phyloP scores from a whole-genome alignment of 441 rosid species.

The Populus hybrid region DNA sequence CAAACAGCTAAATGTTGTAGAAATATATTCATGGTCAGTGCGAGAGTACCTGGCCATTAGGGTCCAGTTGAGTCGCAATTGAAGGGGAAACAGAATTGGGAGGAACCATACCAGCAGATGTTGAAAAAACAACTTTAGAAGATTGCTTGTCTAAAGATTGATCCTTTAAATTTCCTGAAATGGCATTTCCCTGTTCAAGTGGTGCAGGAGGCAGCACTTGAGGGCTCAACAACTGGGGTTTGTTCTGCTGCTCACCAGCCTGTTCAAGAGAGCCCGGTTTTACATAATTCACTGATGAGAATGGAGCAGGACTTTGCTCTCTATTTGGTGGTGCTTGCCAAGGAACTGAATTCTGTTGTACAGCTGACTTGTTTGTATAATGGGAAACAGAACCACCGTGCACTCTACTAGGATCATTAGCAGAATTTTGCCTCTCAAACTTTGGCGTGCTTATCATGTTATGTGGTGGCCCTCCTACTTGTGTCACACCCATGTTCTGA shows the following conservation, averaged over 20 bases:
- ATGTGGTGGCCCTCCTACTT: conserved; percentile 59
- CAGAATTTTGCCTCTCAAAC: conserved; percentile 58
- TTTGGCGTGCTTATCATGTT: conserved; percentile 51
- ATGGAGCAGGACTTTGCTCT: conserved; percentile 37
- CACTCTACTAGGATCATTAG: conserved; percentile 53
- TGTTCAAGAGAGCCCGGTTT: conserved; percentile 67
- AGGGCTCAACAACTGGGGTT: conserved; percentile 32
- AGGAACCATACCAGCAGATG: conserved; percentile 35
- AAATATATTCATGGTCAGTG: conserved; percentile 5
- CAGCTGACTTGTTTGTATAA: conserved; percentile 45
- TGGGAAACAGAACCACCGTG: conserved; percentile 52
- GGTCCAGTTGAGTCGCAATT: conserved; percentile 35
- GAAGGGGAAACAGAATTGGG: conserved; percentile 53
- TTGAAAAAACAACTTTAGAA: conserved; percentile 45
- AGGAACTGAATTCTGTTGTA: conserved; percentile 53
- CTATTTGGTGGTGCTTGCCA: conserved; percentile 51
- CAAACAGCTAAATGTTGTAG: conserved; percentile 1
- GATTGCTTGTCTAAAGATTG: conserved; percentile 56
- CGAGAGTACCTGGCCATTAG: conserved; percentile 49
- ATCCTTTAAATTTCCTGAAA: conserved; percentile 44
- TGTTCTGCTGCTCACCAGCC: conserved; percentile 45
- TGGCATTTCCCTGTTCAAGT: conserved; percentile 43
- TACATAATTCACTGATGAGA: conserved; percentile 46
- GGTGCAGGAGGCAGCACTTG: conserved; percentile 37
- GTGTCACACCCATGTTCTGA: conserved; percentile 51